Evolutionary conservation across 495 filamentous ascomycete genomes (phyloP), one percentile per base, ranked within the genome.

Genomic region (Astrothelium macrocarpum): DNA sequence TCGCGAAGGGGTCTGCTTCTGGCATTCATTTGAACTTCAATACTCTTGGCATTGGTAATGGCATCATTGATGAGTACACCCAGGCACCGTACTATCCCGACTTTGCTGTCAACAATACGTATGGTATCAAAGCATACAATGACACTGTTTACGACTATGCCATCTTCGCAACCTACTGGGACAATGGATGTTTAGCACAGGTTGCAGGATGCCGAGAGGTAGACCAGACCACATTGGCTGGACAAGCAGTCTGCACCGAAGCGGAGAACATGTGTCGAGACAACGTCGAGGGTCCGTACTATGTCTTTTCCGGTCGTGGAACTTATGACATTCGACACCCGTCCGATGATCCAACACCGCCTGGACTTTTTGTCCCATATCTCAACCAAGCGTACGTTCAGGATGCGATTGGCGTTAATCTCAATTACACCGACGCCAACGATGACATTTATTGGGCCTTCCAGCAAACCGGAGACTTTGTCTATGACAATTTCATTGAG

Each of bases 91-190:
- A 76, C 56, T 93, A 91, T 67, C 82, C 87, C 1, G 71, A 79
- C 18, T 85, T 90, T 72, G 86, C 86, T 16, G 79, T 84, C 58
- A 85, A 86, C 73, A 95, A 94, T 68, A 87, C 88, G 2, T 95
- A 91, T 67, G 84, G 84, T 10, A 81, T 92, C 31, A 70, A 84
- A 62, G 78, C 84, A 0, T 81, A 90, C 68, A 87, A 83, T 67
- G 71, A 80, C 32, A 81, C 74, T 36, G 68, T 77, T 16, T 84
- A 82, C 62, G 67, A 79, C n/a, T 62, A 66, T 10, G 75, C 78
- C 32, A 74, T 84, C 59, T 64, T 84, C 16, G 76, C 75, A 2
- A 82, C 74, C 69, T 77, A 78, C 62, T 75, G 75, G 53, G 69
- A 77, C 18, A 62, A 67, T 60, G 72, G 70, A 2, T 72, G 72